Evolutionary conservation across 495 filamentous ascomycete genomes (phyloP).

Genomic region (Hyphodiscus hymeniophilus): DNA sequence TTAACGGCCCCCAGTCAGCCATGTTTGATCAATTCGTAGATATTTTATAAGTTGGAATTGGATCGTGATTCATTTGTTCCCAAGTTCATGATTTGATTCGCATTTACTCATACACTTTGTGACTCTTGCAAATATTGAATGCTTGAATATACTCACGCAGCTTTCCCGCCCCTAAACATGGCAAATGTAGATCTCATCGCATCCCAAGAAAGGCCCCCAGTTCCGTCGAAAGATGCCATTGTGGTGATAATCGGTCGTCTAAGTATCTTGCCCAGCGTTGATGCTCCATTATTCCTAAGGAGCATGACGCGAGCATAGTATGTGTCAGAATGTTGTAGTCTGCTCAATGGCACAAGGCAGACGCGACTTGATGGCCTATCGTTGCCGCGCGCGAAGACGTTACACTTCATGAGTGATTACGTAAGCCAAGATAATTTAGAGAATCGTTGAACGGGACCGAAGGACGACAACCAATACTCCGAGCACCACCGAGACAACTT

Average conservation of each 20-base stretch:
- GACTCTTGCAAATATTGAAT: too few species aligned
- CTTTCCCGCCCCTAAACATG: neutral
- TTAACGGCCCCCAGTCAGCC: too few species aligned
- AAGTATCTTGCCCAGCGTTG: slow-evolving; percentile 16
- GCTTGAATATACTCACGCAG: slow-evolving; percentile 8
- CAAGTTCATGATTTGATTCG: too few species aligned
- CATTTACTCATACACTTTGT: too few species aligned
- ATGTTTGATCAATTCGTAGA: too few species aligned
- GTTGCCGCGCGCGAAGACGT: neutral
- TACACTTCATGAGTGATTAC: neutral
- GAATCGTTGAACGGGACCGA: too few species aligned
- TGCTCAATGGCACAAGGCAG: slow-evolving; percentile 4
- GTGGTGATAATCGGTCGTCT: slow-evolving; percentile 11
- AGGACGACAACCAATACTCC: neutral
- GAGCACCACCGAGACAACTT: neutral
- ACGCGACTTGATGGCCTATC: slow-evolving; percentile 15
- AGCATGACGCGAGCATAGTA: slow-evolving; percentile 17
- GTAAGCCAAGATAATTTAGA: slow-evolving; percentile 18
- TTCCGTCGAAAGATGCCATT: slow-evolving; percentile 8
- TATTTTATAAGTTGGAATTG: too few species aligned
- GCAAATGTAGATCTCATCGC: slow-evolving; percentile 7
- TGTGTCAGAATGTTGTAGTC: neutral
- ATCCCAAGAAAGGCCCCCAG: slow-evolving; percentile 2
- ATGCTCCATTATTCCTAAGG: slow-evolving; percentile 21
- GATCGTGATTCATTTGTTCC: too few species aligned